Percentiles rank a stretch among this genome's conserved stretches.
Evolutionary conservation across 768 basidiomycete genomes (phyloP).

Genomic region (Trametes cingulata): DNA sequence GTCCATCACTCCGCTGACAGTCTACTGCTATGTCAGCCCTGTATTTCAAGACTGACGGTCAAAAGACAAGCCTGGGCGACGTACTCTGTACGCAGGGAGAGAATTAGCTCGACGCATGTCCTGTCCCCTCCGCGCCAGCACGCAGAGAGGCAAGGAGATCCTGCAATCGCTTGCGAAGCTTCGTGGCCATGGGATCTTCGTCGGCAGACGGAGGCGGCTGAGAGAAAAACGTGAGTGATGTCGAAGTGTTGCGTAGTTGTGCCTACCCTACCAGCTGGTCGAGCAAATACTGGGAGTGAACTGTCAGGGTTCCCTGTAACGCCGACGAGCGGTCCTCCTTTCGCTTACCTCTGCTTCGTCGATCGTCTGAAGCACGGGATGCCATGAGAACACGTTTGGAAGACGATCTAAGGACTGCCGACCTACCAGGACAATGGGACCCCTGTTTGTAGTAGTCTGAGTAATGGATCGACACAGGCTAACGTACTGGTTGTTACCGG

Average conservation of each 20-base stretch:
- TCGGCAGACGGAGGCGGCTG: slow-evolving; percentile 19
- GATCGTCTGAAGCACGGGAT: slow-evolving; percentile 9
- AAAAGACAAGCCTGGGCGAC: too few species aligned
- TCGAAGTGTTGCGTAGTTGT: too few species aligned
- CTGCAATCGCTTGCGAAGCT: slow-evolving; percentile 17
- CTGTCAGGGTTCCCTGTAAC: background rate
- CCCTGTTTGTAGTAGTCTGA: background rate
- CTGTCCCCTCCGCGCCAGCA: slow-evolving; percentile 17
- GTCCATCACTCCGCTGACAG: too few species aligned
- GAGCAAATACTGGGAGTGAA: slow-evolving; percentile 16
- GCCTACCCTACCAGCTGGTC: slow-evolving; percentile 23
- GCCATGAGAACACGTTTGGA: background rate
- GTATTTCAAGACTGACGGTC: too few species aligned
- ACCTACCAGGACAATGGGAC: slow-evolving; percentile 8
- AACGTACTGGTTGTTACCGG: background rate
- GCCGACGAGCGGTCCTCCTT: background rate
- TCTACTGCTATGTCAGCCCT: too few species aligned
- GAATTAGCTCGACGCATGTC: background rate
- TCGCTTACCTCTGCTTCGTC: slow-evolving; percentile 21
- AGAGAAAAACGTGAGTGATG: too few species aligned
- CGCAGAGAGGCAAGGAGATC: slow-evolving; percentile 16
- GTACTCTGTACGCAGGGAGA: too few species aligned
- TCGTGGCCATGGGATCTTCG: slow-evolving; percentile 12
- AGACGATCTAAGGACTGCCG: too few species aligned
- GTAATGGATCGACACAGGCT: too few species aligned